phyloP scores from a whole-genome alignment of 2,329 filamentous ascomycete species.

The Madurella fahalii region DNA sequence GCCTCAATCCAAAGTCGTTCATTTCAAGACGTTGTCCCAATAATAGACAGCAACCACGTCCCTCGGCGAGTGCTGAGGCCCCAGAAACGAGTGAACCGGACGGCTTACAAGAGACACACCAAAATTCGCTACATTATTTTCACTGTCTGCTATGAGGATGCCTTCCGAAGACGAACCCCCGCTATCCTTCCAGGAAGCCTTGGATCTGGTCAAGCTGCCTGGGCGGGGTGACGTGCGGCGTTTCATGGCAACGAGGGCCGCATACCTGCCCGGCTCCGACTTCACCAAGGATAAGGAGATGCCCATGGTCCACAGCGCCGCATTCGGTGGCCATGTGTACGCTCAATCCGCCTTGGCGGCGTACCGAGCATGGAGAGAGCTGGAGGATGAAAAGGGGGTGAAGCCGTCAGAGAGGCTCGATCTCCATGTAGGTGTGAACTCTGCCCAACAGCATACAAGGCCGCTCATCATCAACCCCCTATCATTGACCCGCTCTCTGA shows the following conservation, averaged over 20 bases:
- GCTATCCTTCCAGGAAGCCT: slow-evolving; percentile 35
- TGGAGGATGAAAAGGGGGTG: slow-evolving; percentile 23
- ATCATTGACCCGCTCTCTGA: not conserved
- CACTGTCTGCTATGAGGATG: slow-evolving; percentile 7
- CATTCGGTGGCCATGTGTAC: slow-evolving; percentile 45
- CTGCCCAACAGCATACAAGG: not conserved
- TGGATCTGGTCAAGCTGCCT: slow-evolving; percentile 33
- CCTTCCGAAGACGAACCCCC: slow-evolving; percentile 19
- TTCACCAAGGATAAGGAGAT: slow-evolving; percentile 17
- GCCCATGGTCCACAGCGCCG: slow-evolving; percentile 19
- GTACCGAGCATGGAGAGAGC: slow-evolving; percentile 32
- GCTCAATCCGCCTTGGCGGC: slow-evolving; percentile 39
- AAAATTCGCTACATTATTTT: no score
- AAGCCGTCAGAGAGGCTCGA: slow-evolving; percentile 27
- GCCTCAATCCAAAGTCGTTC: no score
- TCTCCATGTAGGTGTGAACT: slow-evolving; percentile 38
- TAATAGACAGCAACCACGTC: not conserved
- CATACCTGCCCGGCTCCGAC: slow-evolving; percentile 33
- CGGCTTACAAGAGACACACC: no score
- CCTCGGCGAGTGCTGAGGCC: not conserved
- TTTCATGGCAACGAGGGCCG: slow-evolving; percentile 35
- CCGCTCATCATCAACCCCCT: not conserved
- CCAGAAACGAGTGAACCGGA: not conserved
- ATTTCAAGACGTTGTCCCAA: no score
- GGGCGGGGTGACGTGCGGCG: slow-evolving; percentile 24